phyloP scores from a whole-genome alignment of 1,284 basidiomycete species.

The Athelia psychrophila region DNA sequence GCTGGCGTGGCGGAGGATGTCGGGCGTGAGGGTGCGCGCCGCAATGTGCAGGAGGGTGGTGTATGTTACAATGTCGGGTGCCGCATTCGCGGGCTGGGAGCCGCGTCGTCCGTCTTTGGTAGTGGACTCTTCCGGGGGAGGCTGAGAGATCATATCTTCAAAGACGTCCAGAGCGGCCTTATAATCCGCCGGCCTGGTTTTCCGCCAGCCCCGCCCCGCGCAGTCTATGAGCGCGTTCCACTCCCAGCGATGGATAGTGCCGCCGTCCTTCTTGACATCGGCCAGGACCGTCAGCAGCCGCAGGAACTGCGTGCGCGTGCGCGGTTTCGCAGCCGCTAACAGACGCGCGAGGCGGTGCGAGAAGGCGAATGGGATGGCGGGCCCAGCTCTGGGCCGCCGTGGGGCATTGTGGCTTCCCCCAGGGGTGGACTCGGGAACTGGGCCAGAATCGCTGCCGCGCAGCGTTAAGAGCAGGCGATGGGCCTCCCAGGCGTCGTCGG shows the following conservation, averaged over 20 bases:
- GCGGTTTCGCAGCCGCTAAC: slow-evolving; percentile 47
- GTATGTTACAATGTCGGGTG: slow-evolving; percentile 66
- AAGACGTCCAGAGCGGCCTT: slow-evolving; percentile 58
- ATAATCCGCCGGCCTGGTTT: slow-evolving; percentile 53
- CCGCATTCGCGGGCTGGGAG: not conserved
- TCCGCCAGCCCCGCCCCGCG: slow-evolving; percentile 61
- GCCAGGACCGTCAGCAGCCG: slow-evolving; percentile 62
- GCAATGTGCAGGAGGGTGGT: slow-evolving; percentile 67
- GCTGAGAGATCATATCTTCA: slow-evolving; percentile 49
- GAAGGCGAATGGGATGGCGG: slow-evolving; percentile 43
- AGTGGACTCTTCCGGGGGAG: slow-evolving; percentile 33
- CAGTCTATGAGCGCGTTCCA: slow-evolving; percentile 74
- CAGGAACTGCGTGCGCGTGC: slow-evolving; percentile 56
- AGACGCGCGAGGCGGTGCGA: slow-evolving; percentile 61
- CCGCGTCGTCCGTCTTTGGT: not conserved
- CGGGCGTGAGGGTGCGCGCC: slow-evolving; percentile 41
- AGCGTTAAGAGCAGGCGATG: slow-evolving; percentile 41
- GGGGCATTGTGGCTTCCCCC: slow-evolving; percentile 9
- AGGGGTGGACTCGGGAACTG: slow-evolving; percentile 13
- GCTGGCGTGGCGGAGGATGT: slow-evolving; percentile 48
- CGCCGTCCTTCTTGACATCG: slow-evolving; percentile 49
- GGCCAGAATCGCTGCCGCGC: slow-evolving; percentile 13
- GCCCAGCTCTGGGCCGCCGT: slow-evolving; percentile 10
- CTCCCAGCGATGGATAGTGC: slow-evolving; percentile 52
- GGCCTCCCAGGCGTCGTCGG: slow-evolving; percentile 55